Percentiles rank a stretch among this genome's conserved stretches.
phyloP scores from a whole-genome alignment of 164 flowering plant genomes.

The Euptelea pleiosperma region DNA sequence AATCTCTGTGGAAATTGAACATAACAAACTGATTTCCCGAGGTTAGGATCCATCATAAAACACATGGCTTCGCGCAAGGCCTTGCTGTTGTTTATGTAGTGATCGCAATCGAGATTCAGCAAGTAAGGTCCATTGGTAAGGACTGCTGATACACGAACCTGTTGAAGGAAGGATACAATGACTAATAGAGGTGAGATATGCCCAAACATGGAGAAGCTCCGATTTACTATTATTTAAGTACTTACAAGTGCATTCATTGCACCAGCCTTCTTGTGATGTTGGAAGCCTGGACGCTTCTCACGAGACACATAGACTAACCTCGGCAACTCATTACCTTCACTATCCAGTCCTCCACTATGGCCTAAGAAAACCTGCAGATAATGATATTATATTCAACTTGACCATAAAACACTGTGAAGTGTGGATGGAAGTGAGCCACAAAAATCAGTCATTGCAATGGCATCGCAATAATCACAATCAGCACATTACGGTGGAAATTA shows the following conservation, averaged over 20 bases:
- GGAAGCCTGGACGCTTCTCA: constrained; percentile 93
- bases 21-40: constrained; percentile 87
- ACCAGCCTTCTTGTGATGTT: constrained; percentile 96
- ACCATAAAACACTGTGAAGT: no score
- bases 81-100: constrained; percentile 96
- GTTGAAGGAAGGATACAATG: constrained; percentile 11
- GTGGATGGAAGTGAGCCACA: no score
- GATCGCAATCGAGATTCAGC: constrained; percentile 98
- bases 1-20: constrained; percentile 98
- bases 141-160: constrained; percentile 96
- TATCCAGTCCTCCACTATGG: constrained; percentile 83
- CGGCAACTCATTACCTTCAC: constrained; percentile 85
- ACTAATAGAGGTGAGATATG: not conserved
- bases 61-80: constrained; percentile 97
- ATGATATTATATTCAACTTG: not conserved
- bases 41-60: constrained; percentile 94
- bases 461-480: no score
- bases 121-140: constrained; percentile 95
- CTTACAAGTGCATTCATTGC: constrained; percentile 94
- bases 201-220: not conserved
- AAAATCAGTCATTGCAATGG: no score
- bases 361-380: constrained; percentile 79
- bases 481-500: no score
- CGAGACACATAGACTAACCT: constrained; percentile 92
- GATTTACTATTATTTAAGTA: constrained; percentile 3